Evolutionary conservation across 2,329 filamentous ascomycete genomes (phyloP).

Genomic region (Pseudogymnoascus sp.): DNA sequence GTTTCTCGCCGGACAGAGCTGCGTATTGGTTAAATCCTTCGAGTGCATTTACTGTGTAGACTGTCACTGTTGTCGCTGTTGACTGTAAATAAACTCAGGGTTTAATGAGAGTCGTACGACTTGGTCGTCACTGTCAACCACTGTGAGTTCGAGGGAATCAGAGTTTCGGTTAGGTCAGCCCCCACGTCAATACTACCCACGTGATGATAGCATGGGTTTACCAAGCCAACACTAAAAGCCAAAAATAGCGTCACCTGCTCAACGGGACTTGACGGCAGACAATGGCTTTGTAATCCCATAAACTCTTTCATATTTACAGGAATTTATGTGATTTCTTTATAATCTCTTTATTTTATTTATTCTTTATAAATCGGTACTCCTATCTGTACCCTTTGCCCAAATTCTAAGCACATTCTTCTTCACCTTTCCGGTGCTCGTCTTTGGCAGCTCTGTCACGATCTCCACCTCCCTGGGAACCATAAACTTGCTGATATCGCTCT

Average conservation of each 20-base stretch:
- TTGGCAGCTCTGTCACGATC: constrained; percentile 79
- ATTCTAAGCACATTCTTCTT: constrained; percentile 88
- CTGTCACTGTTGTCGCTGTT: not conserved
- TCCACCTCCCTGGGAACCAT: constrained; percentile 73
- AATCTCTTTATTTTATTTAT: not conserved
- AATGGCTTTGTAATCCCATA: not conserved
- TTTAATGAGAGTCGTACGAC: constrained; percentile 1
- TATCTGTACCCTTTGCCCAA: constrained; percentile 60
- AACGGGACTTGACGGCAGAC: not conserved
- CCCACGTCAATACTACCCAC: not conserved
- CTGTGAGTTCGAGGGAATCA: not conserved
- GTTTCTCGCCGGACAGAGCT: constrained; percentile 1
- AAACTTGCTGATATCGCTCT: constrained; percentile 76
- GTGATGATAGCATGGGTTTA: not conserved
- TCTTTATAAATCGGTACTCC: constrained; percentile 14
- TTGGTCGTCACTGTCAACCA: not conserved
- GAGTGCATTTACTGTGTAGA: not conserved
- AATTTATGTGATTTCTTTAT: not conserved
- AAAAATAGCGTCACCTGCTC: constrained; percentile 2
- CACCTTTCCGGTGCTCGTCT: constrained; percentile 95
- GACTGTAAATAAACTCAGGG: not conserved
- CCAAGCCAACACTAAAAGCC: not conserved
- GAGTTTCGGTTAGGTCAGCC: constrained; percentile 3
- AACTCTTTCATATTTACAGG: not conserved
- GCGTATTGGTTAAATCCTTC: not conserved